phyloP scores from a whole-genome alignment of 352 stramenopile species.

The Halophytophthora batemanensis region DNA sequence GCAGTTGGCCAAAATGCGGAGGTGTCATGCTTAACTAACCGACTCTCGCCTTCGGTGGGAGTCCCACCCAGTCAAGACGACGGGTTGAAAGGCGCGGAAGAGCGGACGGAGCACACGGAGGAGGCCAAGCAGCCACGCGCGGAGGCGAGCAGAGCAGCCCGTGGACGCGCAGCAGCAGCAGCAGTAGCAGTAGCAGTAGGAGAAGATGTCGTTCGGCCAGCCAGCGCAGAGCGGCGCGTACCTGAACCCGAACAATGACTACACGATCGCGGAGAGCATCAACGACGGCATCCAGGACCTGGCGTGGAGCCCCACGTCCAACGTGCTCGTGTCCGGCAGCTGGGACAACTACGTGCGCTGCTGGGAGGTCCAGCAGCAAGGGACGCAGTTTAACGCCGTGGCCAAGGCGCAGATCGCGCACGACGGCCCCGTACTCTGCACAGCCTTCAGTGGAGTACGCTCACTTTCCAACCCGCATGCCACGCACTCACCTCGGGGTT shows the following conservation, averaged over 20 bases:
- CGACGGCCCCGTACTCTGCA: conserved; percentile 90
- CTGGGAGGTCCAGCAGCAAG: conserved; percentile 80
- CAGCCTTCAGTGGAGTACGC: conserved; percentile 83
- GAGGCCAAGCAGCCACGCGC: no score
- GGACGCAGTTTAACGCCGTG: conserved; percentile 66
- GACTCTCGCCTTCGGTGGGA: no score
- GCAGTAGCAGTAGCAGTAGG: background rate
- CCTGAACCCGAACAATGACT: conserved; percentile 77
- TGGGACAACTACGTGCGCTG: conserved; percentile 85
- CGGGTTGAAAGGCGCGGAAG: no score
- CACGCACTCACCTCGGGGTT: background rate
- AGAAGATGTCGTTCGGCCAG: conserved; percentile 44
- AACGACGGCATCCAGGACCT: conserved; percentile 77
- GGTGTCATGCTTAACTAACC: no score
- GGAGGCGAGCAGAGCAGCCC: no score
- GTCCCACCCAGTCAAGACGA: no score
- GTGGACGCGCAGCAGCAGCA: no score
- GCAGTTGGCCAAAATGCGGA: no score
- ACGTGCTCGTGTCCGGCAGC: conserved; percentile 71
- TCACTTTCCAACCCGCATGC: background rate
- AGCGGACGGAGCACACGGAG: no score
- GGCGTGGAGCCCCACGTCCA: conserved; percentile 69
- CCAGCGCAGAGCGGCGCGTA: conserved; percentile 45
- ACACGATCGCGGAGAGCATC: conserved; percentile 60
- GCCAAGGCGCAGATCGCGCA: conserved; percentile 85